Conservation (phyloP, 352 stramenopile genomes). For the Plasmopara viticola region DNA sequence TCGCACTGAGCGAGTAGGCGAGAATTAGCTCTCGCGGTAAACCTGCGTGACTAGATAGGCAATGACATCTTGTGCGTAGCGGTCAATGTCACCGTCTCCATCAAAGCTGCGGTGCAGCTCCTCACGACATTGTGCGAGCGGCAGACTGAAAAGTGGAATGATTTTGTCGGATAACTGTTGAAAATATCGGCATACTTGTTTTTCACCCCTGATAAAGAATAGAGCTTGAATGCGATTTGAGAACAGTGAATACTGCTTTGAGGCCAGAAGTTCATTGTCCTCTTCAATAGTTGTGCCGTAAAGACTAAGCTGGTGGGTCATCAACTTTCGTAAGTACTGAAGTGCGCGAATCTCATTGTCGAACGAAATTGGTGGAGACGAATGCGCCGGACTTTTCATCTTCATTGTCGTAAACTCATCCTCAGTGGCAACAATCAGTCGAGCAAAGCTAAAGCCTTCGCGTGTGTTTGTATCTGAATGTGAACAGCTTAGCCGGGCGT, state of each 20-base stretch:
- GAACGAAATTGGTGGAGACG: constrained; percentile 76
- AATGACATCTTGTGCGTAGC: constrained; percentile 84
- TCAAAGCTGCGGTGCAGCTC: constrained; percentile 69
- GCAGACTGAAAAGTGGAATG: constrained; percentile 73
- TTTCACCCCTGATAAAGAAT: constrained; percentile 87
- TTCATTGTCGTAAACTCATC: constrained; percentile 83
- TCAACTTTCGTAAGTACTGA: constrained; percentile 62
- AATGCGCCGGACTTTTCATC: constrained; percentile 67
- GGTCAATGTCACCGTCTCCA: constrained; percentile 72
- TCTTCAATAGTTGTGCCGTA: constrained; percentile 86
- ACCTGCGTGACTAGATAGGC: constrained; percentile 85
- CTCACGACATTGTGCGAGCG: constrained; percentile 59
- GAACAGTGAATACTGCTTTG: constrained; percentile 71
- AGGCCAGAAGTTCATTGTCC: constrained; percentile 77
- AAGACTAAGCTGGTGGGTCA: constrained; percentile 71
- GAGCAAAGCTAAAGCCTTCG: constrained; percentile 81
- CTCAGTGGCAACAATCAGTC: constrained; percentile 77
- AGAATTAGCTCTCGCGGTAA: constrained; percentile 63
- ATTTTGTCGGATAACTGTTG: constrained; percentile 77
- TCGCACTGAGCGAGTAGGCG: constrained; percentile 3
- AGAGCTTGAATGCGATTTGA: constrained; percentile 86
- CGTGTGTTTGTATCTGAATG: constrained; percentile 82
- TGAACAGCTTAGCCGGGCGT: constrained; percentile 77
- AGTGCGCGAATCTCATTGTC: constrained; percentile 79
- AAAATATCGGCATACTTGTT: constrained; percentile 82